A percentile compares a stretch with the other conserved stretches of the same genome.
These are phyloP conservation scores for Teratosphaeria pseudoeucalypti DNA, from an alignment of 2,329 filamentous ascomycete genomes.

Conservation along the genomic window DNA sequence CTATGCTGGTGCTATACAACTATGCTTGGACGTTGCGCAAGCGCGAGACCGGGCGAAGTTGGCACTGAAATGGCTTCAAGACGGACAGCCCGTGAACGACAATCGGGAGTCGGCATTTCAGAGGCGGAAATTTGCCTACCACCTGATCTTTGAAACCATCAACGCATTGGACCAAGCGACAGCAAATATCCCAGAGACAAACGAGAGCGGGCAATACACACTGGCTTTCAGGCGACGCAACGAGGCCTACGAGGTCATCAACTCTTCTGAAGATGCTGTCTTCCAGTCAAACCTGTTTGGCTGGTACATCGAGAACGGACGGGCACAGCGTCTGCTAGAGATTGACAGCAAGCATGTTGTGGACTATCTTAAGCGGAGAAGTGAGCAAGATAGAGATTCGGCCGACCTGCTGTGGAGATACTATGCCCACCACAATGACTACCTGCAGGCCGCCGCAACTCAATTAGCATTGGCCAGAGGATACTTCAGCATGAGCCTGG, in stretches of 20 bases:
- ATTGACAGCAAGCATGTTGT: conserved; percentile 79
- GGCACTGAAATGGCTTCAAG: conserved; percentile 77
- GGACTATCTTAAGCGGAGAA: conserved; percentile 71
- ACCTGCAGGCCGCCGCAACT: conserved; percentile 77
- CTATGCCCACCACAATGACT: conserved; percentile 73
- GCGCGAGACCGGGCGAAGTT: conserved; percentile 80
- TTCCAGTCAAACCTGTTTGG: conserved; percentile 97
- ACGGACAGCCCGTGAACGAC: conserved; percentile 64
- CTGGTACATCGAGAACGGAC: conserved; percentile 83
- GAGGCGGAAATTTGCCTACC: conserved; percentile 68
- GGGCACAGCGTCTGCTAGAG: conserved; percentile 74
- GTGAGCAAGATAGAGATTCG: conserved; percentile 60
- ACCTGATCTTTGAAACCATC: conserved; percentile 76
- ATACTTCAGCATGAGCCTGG: conserved; percentile 68
- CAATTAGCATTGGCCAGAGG: conserved; percentile 76
- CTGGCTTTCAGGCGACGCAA: conserved; percentile 65
- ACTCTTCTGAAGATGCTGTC: conserved; percentile 78
- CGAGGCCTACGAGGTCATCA: conserved; percentile 86
- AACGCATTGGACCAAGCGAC: conserved; percentile 64
- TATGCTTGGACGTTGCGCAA: conserved; percentile 72
- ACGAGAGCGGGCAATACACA: conserved; percentile 65
- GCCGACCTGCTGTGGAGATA: conserved; percentile 90
- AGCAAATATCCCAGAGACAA: conserved; percentile 55
- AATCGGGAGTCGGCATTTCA: conserved; percentile 57
- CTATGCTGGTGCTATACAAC: conserved; percentile 79